Base-by-base conservation (phyloP, 2,329 filamentous ascomycete genomes). In the Bipolaris oryzae region DNA sequence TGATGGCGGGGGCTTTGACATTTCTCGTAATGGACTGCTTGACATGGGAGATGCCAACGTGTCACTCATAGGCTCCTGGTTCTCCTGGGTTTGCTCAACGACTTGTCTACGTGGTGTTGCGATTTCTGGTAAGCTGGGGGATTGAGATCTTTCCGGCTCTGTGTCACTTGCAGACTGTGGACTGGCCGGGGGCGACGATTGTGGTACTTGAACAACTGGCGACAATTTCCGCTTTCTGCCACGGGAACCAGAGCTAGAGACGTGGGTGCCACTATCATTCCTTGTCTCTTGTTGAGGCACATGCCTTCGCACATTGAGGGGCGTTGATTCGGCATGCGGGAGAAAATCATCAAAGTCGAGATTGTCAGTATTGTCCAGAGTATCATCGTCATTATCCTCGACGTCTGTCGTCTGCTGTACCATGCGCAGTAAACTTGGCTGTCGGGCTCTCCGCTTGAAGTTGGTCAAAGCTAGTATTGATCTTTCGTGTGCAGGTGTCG, bases 291-390 rank as follows among this genome's bases (percentile, higher is more conserved):
- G 63, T 21, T 63, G 66, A 7, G 60, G 55, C 13, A 38, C 41
- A 79, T 74, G 61, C 20, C 68, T 71, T 16, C 64, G 61, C 18
- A 82, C 75, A 55, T 85, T 83, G 23, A 89, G 68, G 3, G 88
- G 88, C 6, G 89, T 91, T 15, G 87, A 88, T 75, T 89, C 87
- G 25, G 86, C 87, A 54, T 90, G 87, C 0, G 82, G 88, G 49
- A 79, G 82, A 68, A 85, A 88, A 63, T 73, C 70, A 44, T 74
- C 71, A 16, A 73, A 66, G 46, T 73, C 70, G n/a, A 73, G 63
- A 20, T 72, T 67, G 44, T 63, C 68, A 15, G 68, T 67, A 71
- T 79, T 46, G 74, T 84, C 65, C 75, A 84, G 61, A 75, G 81
- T 53, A 75, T 76, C 48, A 73, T 78, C 3, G 73, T 77, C 34